A percentile compares a stretch with the other conserved stretches of the same genome.
phyloP scores from a whole-genome alignment of 83 land plant species.

The Picea mariana region DNA sequence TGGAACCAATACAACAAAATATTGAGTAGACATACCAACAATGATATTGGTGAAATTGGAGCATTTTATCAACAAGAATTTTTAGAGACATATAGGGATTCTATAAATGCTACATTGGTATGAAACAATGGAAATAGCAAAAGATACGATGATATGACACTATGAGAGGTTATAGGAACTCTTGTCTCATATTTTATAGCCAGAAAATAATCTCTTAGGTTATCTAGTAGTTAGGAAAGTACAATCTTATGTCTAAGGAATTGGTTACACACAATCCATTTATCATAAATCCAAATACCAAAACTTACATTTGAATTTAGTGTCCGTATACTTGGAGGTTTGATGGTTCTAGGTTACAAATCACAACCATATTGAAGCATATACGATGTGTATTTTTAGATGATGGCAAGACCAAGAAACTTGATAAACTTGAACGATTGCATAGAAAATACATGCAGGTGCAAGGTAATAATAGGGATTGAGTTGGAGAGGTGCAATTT shows the following conservation, averaged over 20 bases:
- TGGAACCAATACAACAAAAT: conserved; percentile 19
- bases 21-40: conserved; percentile 11
- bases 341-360: conserved; percentile 39
- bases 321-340: conserved; percentile 42
- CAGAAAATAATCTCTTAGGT: conserved; percentile 12
- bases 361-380: conserved; percentile 31
- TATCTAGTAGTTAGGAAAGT: neutral
- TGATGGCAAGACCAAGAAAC: conserved; percentile 22
- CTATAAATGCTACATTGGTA: neutral
- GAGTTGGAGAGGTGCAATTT: conserved; percentile 14
- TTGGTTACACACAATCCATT: conserved; percentile 25
- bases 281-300: conserved; percentile 40
- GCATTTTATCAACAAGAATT: neutral
- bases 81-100: neutral
- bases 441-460: conserved; percentile 40
- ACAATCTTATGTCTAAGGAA: too few relatives aligned
- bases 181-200: conserved; percentile 19
- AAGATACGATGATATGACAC: neutral
- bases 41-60: neutral
- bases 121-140: neutral
- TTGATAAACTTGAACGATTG: conserved; percentile 37
- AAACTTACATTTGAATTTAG: conserved; percentile 41
- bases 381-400: conserved; percentile 30
- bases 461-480: conserved; percentile 31
- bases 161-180: conserved; percentile 20